Percentiles rank a stretch among this genome's conserved stretches.
These are phyloP conservation scores for Epichloe aotearoae DNA, from an alignment of 2,329 filamentous ascomycete species.

Conservation along the genomic window DNA sequence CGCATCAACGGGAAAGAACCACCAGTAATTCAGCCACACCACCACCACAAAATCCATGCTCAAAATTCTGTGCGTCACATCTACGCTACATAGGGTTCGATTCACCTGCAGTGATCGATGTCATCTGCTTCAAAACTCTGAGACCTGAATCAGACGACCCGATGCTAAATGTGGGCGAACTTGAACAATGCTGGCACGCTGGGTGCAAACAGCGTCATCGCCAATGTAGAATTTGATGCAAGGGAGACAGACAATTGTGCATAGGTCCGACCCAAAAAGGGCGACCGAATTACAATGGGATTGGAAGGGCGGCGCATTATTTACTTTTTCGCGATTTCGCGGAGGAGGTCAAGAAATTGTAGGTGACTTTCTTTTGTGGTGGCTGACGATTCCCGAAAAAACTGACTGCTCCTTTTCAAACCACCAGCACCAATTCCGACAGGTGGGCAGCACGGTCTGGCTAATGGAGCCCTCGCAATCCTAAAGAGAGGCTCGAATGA, in stretches of 20 bases:
- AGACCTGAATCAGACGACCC: not conserved
- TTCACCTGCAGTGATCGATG: slow-evolving; percentile 12
- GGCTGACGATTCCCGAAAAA: no score
- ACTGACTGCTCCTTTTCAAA: no score
- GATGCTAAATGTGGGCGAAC: not conserved
- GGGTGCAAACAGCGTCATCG: not conserved
- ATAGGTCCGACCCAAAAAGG: not conserved
- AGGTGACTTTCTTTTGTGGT: no score
- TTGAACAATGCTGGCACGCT: not conserved
- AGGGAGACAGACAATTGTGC: not conserved
- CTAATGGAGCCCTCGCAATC: no score
- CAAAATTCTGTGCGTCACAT: not conserved
- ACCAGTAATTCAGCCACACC: not conserved
- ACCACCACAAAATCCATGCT: not conserved
- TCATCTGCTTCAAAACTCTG: not conserved
- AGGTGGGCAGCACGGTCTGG: no score
- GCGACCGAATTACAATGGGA: not conserved
- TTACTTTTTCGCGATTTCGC: no score
- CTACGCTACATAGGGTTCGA: slow-evolving; percentile 3
- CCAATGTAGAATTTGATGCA: not conserved
- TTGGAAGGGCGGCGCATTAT: not conserved
- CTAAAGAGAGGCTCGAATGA: no score
- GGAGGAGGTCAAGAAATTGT: no score
- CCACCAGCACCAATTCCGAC: no score
- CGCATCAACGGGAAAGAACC: not conserved